phyloP scores from a whole-genome alignment of 2,329 filamentous ascomycete genomes.

The Stagonosporopsis tanaceti region DNA sequence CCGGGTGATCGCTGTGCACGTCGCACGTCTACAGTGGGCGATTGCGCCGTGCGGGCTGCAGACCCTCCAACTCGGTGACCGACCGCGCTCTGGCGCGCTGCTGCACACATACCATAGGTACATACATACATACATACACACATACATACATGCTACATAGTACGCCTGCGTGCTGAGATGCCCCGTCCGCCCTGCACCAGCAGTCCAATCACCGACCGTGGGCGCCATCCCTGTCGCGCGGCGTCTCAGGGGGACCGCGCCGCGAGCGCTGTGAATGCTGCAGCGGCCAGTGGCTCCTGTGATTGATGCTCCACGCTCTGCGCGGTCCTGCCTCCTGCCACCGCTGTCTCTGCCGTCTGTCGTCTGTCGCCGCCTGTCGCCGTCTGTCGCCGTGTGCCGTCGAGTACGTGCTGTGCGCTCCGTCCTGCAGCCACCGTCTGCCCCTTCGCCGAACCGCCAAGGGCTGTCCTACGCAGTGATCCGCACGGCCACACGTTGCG shows the following conservation, averaged over 20 bases:
- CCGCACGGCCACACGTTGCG: constrained; percentile 16
- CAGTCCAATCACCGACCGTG: constrained; percentile 3
- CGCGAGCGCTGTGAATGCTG: neutral
- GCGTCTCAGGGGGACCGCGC: constrained; percentile 19
- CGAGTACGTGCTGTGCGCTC: constrained; percentile 1
- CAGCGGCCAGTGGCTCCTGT: neutral
- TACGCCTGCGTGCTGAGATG: neutral
- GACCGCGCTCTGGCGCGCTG: no score
- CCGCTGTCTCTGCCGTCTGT: neutral
- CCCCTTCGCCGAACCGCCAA: constrained; percentile 11
- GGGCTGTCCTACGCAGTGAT: constrained; percentile 5
- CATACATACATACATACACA: no score
- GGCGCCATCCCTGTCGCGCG: constrained; percentile 17
- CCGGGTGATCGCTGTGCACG: no score
- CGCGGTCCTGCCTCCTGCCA: constrained; percentile 1
- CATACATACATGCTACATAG: neutral
- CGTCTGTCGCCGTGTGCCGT: neutral
- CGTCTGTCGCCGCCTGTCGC: neutral
- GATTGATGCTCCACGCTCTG: constrained; percentile 6
- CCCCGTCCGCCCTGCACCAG: constrained; percentile 3
- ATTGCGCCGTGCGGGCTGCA: no score
- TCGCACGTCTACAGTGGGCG: no score
- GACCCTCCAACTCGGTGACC: no score
- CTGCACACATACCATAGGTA: no score
- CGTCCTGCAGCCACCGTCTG: neutral